Percentiles rank a stretch among this genome's conserved stretches.
phyloP scores from a whole-genome alignment of 371 early-diverging fungal genomes.

The Haplosporangium sp. region DNA sequence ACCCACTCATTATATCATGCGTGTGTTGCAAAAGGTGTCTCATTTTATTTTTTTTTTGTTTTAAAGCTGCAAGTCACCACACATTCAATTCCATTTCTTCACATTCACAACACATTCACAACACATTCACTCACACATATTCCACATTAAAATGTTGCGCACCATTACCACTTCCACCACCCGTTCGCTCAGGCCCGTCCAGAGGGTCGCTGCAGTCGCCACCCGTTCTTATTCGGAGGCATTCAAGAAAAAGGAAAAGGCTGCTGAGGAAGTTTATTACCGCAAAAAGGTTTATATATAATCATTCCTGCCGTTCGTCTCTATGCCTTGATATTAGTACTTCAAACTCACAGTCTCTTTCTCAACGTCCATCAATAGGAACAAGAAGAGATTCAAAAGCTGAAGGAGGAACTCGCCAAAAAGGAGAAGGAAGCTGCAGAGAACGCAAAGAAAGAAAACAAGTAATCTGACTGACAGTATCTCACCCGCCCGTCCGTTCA shows the following conservation, averaged over 20 bases:
- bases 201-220: not conserved
- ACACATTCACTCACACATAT: not conserved
- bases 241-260: slow-evolving; percentile 16
- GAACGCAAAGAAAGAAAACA: not conserved
- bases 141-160: slow-evolving; percentile 9
- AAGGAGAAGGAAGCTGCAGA: slow-evolving; percentile 3
- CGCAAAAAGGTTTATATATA: slow-evolving; percentile 3
- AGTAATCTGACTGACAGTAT: not conserved
- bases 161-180: not conserved
- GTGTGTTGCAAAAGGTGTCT: not conserved
- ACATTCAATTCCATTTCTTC: not conserved
- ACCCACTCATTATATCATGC: no score
- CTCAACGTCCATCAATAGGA: not conserved
- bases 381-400: slow-evolving; percentile 10
- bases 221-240: slow-evolving; percentile 13
- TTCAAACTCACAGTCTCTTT: no score
- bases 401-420: slow-evolving; percentile 9
- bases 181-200: not conserved
- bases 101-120: not conserved
- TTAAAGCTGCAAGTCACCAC: not conserved
- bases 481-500: not conserved
- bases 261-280: slow-evolving; percentile 10
- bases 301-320: not conserved
- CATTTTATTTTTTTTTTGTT: slow-evolving; percentile 3
- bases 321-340: not conserved